Evolutionary conservation across 2,329 filamentous ascomycete genomes (phyloP).

Genomic region (Exophiala sp.): DNA sequence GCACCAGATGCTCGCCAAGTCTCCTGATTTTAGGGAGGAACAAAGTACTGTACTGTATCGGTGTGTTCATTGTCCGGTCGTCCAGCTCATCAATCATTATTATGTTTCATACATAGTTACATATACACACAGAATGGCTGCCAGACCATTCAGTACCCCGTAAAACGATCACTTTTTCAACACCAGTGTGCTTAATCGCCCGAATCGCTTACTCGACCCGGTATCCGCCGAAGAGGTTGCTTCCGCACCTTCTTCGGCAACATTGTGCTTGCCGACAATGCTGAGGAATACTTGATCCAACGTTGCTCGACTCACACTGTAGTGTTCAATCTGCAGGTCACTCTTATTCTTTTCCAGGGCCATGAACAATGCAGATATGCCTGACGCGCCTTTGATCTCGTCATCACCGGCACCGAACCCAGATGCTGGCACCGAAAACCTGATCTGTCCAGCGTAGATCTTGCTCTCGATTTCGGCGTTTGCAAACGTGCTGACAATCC

Average conservation of each 20-base stretch:
- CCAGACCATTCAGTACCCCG: too few species aligned
- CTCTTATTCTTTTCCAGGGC: constrained; percentile 69
- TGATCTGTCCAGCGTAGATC: constrained; percentile 79
- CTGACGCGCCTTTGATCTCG: constrained; percentile 7
- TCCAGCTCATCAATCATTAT: too few species aligned
- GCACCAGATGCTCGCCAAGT: too few species aligned
- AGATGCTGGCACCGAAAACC: constrained; percentile 68
- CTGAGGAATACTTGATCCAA: constrained; percentile 86
- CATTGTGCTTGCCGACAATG: constrained; percentile 76
- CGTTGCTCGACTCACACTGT: constrained; percentile 80
- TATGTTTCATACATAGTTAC: too few species aligned
- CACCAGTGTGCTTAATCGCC: background rate
- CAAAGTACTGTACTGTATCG: too few species aligned
- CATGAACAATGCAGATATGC: constrained; percentile 66
- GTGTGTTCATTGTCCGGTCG: too few species aligned
- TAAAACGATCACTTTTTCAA: too few species aligned
- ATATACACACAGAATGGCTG: too few species aligned
- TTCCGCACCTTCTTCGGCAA: constrained; percentile 62
- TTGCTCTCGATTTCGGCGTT: constrained; percentile 67
- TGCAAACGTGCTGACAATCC: constrained; percentile 62
- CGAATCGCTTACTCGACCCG: background rate
- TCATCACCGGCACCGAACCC: constrained; percentile 2
- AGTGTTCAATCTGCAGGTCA: constrained; percentile 72
- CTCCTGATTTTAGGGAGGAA: too few species aligned
- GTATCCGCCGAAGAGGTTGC: background rate